phyloP scores from a whole-genome alignment of 176 grass and related monocot genomes.

The Coix lacrymajobi region DNA sequence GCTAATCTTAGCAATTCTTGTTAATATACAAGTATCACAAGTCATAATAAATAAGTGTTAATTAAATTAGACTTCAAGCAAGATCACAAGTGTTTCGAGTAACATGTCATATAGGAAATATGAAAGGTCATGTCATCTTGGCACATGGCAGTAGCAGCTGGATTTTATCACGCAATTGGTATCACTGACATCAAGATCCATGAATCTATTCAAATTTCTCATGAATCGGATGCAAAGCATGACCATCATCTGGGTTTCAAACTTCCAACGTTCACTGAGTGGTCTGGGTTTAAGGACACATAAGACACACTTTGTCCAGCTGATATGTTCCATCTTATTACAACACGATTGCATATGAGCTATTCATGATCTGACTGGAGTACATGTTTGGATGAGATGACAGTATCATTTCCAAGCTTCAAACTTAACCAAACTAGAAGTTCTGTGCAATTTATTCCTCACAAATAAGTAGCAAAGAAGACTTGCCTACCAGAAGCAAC shows the following conservation, averaged over 20 bases:
- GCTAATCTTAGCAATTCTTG: background rate
- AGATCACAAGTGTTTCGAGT: background rate
- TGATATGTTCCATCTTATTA: background rate
- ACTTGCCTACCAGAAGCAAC: background rate
- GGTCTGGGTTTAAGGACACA: background rate
- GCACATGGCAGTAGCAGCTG: background rate
- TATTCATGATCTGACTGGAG: background rate
- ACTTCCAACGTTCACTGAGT: background rate
- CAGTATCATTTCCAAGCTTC: background rate
- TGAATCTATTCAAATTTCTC: background rate
- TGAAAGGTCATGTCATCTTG: background rate
- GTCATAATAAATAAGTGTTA: slow-evolving; percentile 10
- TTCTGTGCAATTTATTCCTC: background rate
- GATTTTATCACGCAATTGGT: background rate
- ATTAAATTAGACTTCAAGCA: background rate
- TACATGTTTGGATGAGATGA: background rate
- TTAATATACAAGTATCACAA: background rate
- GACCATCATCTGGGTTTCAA: background rate
- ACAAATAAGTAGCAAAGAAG: background rate
- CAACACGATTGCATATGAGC: background rate
- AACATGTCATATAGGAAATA: background rate
- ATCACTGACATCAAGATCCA: background rate
- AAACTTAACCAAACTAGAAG: background rate
- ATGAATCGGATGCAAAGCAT: background rate
- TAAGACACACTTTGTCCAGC: background rate